phyloP scores from a whole-genome alignment of 2,329 filamentous ascomycete species.

The Teratosphaeria gauchensis region DNA sequence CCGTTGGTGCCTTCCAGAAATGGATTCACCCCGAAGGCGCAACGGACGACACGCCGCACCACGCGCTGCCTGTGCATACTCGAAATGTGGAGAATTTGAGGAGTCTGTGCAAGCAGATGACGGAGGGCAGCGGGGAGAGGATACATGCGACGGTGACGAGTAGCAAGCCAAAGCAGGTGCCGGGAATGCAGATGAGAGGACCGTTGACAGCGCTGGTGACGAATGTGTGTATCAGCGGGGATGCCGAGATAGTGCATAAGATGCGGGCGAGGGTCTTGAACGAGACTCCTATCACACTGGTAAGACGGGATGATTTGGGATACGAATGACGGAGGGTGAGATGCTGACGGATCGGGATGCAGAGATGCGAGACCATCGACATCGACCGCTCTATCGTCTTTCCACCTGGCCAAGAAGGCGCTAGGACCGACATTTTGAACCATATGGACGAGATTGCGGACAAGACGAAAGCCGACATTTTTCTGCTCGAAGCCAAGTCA shows the following conservation, averaged over 20 bases:
- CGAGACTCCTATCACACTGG: constrained; percentile 83
- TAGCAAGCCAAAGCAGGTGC: constrained; percentile 59
- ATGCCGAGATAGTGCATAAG: constrained; percentile 78
- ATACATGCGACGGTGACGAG: constrained; percentile 77
- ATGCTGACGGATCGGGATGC: constrained; percentile 22
- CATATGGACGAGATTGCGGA: constrained; percentile 79
- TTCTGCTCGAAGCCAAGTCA: constrained; percentile 76
- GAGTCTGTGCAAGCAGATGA: constrained; percentile 72
- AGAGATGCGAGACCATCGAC: constrained; percentile 90
- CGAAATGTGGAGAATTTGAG: constrained; percentile 74
- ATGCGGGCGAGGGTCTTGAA: constrained; percentile 84
- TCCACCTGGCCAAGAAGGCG: constrained; percentile 47
- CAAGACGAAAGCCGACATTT: constrained; percentile 92
- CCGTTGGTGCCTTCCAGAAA: constrained; percentile 71
- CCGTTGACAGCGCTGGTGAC: constrained; percentile 49
- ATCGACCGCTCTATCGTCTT: constrained; percentile 88
- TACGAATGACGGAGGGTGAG: background rate
- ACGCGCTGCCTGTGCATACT: constrained; percentile 85
- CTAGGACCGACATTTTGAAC: constrained; percentile 62
- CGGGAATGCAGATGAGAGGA: constrained; percentile 39
- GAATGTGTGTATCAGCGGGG: constrained; percentile 83
- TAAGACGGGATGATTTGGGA: constrained; percentile 42
- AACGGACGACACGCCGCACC: constrained; percentile 70
- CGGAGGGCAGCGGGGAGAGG: constrained; percentile 51
- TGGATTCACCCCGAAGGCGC: constrained; percentile 91